These are phyloP conservation scores for Pycnococcus provasolii DNA, from an alignment of 139 green algal species.

Conservation along the genomic window DNA sequence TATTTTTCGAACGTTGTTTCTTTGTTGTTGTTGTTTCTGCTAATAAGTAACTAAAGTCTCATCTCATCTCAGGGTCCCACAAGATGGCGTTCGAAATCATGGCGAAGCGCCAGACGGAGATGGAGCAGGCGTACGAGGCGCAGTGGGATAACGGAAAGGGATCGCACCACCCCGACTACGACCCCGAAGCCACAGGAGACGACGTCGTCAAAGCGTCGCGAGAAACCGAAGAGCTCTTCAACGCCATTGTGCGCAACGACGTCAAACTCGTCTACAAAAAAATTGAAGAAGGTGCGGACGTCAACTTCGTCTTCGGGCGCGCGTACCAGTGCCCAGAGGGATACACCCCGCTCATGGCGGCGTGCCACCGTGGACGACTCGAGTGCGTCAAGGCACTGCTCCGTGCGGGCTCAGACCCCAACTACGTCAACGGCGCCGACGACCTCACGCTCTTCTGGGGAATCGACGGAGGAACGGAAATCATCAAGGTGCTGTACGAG, in stretches of 20 bases:
- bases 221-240: conserved; percentile 81
- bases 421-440: conserved; percentile 52
- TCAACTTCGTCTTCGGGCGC: conserved; percentile 83
- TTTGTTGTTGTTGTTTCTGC: too few species aligned
- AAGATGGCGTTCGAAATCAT: conserved; percentile 1
- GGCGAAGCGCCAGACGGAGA: conserved; percentile 17
- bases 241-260: conserved; percentile 68
- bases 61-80: too few species aligned
- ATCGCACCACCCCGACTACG: conserved; percentile 75
- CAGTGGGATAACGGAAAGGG: conserved; percentile 68
- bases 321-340: conserved; percentile 51
- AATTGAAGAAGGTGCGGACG: conserved; percentile 82
- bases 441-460: conserved; percentile 86
- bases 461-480: conserved; percentile 77
- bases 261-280: conserved; percentile 76
- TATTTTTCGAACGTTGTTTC: too few species aligned
- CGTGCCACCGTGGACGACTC: conserved; percentile 57
- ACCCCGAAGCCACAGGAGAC: conserved; percentile 45
- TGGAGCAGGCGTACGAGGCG: conserved; percentile 14
- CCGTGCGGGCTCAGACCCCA: conserved; percentile 67
- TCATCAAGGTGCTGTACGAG: conserved; percentile 46
- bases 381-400: conserved; percentile 76
- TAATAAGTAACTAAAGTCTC: too few species aligned
- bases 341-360: conserved; percentile 88
- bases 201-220: conserved; percentile 49